A percentile compares a stretch with the other conserved stretches of the same genome.
phyloP scores from a whole-genome alignment of 2,329 filamentous ascomycete genomes.

The Talaromyces atroroseus region DNA sequence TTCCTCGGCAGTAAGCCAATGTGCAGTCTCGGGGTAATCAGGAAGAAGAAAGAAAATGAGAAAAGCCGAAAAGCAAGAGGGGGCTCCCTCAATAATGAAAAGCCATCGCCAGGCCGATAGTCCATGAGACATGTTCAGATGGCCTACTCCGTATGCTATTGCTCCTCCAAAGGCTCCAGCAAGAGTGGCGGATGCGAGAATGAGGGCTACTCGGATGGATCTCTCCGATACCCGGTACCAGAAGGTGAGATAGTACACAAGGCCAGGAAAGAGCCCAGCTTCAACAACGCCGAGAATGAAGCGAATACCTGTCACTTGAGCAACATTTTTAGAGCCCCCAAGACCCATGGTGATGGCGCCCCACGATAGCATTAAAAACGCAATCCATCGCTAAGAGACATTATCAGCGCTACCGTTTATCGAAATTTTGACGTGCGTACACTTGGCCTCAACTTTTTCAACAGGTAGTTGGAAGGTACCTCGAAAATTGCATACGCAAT shows the following conservation, averaged over 20 bases:
- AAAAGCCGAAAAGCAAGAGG: conserved; percentile 17
- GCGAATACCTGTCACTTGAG: conserved; percentile 41
- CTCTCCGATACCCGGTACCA: conserved; percentile 54
- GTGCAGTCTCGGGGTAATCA: conserved; percentile 29
- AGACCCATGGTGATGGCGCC: conserved; percentile 45
- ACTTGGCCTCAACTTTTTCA: conserved; percentile 45
- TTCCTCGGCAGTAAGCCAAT: conserved; percentile 25
- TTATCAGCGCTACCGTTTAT: background rate
- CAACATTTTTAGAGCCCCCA: conserved; percentile 40
- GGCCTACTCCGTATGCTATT: conserved; percentile 48
- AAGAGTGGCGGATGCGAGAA: conserved; percentile 51
- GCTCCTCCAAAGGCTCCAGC: conserved; percentile 51
- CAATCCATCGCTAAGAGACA: conserved; percentile 39
- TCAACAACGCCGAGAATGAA: conserved; percentile 49
- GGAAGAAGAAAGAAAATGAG: conserved; percentile 28
- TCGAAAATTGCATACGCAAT: conserved; percentile 47
- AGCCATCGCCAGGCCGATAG: conserved; percentile 21
- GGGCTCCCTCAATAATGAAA: conserved; percentile 18
- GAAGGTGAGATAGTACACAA: conserved; percentile 47
- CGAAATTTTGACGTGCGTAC: conserved; percentile 20
- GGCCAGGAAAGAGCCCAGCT: conserved; percentile 46
- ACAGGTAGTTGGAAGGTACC: conserved; percentile 46
- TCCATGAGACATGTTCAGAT: conserved; percentile 29
- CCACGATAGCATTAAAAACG: conserved; percentile 48
- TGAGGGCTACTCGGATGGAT: conserved; percentile 53